phyloP scores from a whole-genome alignment of 2,329 filamentous ascomycete species.

The Talaromyces funiculosus region DNA sequence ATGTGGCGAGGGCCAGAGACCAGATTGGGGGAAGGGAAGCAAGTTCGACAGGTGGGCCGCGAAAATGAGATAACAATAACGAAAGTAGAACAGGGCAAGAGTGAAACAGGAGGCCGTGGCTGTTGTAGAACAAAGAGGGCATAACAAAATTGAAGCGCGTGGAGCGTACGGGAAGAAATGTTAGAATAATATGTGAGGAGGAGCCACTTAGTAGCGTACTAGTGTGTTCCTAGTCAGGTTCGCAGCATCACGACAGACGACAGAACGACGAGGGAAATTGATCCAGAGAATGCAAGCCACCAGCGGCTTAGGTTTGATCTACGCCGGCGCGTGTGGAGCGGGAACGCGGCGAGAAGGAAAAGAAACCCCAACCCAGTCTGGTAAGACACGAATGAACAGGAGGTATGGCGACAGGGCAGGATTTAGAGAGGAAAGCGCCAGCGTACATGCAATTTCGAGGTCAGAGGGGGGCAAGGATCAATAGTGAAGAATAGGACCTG shows the following conservation, averaged over 20 bases:
- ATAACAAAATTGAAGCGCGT: slow-evolving; percentile 1
- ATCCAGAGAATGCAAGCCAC: slow-evolving; percentile 5
- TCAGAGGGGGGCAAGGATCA: neutral
- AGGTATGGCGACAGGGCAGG: neutral
- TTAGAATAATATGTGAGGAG: slow-evolving; percentile 5
- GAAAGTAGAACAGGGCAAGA: slow-evolving; percentile 7
- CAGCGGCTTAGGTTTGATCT: slow-evolving; percentile 14
- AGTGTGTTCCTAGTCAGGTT: neutral
- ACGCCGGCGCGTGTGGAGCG: slow-evolving; percentile 15
- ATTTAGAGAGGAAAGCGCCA: neutral
- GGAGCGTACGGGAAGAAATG: slow-evolving; percentile 11
- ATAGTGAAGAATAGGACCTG: slow-evolving; percentile 20
- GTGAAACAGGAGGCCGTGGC: slow-evolving; percentile 9
- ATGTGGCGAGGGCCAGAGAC: slow-evolving; percentile 12
- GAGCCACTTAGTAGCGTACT: neutral
- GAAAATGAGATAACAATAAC: neutral
- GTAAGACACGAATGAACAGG: neutral
- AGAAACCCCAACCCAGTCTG: neutral
- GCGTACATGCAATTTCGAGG: neutral
- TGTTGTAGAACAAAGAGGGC: neutral
- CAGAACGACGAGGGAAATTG: neutral
- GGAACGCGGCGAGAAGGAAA: slow-evolving; percentile 11
- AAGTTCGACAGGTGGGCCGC: neutral
- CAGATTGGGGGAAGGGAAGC: slow-evolving; percentile 16
- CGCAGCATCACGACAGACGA: neutral